Percentiles rank a stretch among this genome's conserved stretches.
Evolutionary conservation across 352 stramenopile genomes (phyloP).

Genomic region (Globisporangium paroecandrum): DNA sequence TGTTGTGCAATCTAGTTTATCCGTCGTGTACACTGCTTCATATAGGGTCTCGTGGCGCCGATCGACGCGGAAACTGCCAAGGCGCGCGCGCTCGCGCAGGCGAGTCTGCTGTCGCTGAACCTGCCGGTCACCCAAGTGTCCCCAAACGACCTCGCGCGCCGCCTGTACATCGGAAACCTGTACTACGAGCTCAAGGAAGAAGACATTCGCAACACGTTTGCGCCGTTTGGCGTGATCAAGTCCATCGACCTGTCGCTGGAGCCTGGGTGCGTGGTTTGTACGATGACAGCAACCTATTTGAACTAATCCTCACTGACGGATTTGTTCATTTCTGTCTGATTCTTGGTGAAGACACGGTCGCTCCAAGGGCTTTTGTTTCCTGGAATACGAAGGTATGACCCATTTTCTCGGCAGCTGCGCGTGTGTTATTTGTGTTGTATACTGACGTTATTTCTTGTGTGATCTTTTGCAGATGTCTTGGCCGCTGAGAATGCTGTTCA

Average conservation of each 20-base stretch:
- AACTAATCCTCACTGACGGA: neutral
- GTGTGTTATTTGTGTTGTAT: neutral
- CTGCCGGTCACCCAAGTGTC: conserved; percentile 46
- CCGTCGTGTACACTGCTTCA: conserved; percentile 36
- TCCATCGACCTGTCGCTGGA: conserved; percentile 79
- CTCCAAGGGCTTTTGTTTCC: conserved; percentile 81
- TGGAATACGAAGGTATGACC: conserved; percentile 61
- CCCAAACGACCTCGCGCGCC: conserved; percentile 57
- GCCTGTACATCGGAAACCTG: conserved; percentile 76
- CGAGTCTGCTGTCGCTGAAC: conserved; percentile 63
- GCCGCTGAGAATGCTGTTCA: conserved; percentile 75
- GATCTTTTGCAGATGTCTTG: conserved; percentile 45
- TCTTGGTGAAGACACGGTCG: conserved; percentile 36
- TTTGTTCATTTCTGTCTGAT: neutral
- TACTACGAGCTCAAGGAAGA: conserved; percentile 85
- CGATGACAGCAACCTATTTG: neutral
- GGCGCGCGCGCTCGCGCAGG: conserved; percentile 58
- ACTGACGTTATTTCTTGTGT: conserved; percentile 1
- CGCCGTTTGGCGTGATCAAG: conserved; percentile 62
- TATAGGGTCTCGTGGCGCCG: conserved; percentile 32
- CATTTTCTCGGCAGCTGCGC: neutral
- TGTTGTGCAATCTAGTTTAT: conserved; percentile 34
- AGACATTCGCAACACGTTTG: conserved; percentile 62
- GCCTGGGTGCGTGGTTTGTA: conserved; percentile 40
- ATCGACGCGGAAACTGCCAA: conserved; percentile 56